Conservation (phyloP, 805 yeast species). For the Ogataea thermomethanolica region DNA sequence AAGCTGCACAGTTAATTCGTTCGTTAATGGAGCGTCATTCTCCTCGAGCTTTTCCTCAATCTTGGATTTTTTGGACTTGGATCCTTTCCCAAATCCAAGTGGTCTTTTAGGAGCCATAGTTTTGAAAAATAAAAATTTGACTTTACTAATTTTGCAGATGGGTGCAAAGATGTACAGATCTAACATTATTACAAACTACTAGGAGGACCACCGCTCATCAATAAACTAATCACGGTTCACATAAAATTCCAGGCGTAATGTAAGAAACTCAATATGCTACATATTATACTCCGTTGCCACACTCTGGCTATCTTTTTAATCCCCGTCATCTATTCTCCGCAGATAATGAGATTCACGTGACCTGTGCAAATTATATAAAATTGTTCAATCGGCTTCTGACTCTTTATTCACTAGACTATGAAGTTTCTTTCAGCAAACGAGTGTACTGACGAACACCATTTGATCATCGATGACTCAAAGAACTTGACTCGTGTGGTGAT, state of each 20-base stretch:
- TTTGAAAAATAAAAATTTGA: constrained; percentile 14
- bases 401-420: constrained; percentile 1
- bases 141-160: constrained; percentile 3
- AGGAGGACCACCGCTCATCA: too few species aligned
- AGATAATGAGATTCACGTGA: constrained; percentile 6
- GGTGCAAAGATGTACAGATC: background rate
- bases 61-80: constrained; percentile 42
- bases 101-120: constrained; percentile 60
- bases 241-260: background rate
- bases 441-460: constrained; percentile 49
- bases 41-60: constrained; percentile 25
- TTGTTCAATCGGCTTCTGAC: background rate
- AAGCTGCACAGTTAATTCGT: constrained; percentile 60
- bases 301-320: background rate
- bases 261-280: background rate
- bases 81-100: constrained; percentile 58
- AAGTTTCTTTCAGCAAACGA: constrained; percentile 40
- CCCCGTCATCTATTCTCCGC: constrained; percentile 8
- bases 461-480: constrained; percentile 51
- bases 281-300: background rate
- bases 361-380: constrained; percentile 7
- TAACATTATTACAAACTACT: background rate
- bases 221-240: background rate
- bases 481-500: constrained; percentile 36
- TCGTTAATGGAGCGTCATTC: constrained; percentile 14